Evolutionary conservation across 345 rosid species (phyloP).

Genomic region (sweet orange (Citrus sinensis)): DNA sequence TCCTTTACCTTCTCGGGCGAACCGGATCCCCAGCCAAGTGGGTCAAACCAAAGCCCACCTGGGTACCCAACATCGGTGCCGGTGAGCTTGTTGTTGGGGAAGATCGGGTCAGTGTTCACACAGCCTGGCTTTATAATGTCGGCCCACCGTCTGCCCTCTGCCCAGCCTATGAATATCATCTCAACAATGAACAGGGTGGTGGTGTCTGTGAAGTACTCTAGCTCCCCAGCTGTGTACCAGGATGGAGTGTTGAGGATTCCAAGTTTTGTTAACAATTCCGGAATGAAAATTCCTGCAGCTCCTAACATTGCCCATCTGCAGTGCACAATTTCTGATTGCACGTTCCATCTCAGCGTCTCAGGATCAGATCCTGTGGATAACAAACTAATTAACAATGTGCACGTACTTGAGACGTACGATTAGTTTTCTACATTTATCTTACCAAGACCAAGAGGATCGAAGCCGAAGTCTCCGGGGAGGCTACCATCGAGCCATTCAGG

Average conservation of each 20-base stretch:
- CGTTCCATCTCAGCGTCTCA: conserved; percentile 88
- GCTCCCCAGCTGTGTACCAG: conserved; percentile 87
- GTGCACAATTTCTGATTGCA: conserved; percentile 83
- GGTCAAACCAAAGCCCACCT: conserved; percentile 99
- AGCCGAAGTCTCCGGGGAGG: conserved; percentile 96
- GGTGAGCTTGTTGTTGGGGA: conserved; percentile 96
- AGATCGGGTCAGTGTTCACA: conserved; percentile 92
- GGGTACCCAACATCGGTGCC: conserved; percentile 99
- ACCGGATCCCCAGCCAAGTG: conserved; percentile 89
- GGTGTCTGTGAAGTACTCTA: conserved; percentile 87
- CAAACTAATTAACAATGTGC: background rate
- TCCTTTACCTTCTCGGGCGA: conserved; percentile 85
- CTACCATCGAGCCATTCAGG: conserved; percentile 98
- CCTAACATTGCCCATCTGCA: conserved; percentile 99
- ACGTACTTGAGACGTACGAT: no score
- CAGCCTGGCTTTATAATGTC: conserved; percentile 94
- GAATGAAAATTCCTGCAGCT: conserved; percentile 95
- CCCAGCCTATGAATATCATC: conserved; percentile 90
- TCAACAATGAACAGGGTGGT: conserved; percentile 79
- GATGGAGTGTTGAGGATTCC: conserved; percentile 93
- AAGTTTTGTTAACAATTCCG: conserved; percentile 83
- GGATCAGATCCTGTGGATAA: conserved; percentile 73
- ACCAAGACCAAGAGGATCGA: conserved; percentile 97
- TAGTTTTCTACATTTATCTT: conserved; percentile 4
- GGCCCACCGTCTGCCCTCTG: conserved; percentile 97